Conservation (phyloP, 257 asterid species). For the Capsicum rhomboideum region DNA sequence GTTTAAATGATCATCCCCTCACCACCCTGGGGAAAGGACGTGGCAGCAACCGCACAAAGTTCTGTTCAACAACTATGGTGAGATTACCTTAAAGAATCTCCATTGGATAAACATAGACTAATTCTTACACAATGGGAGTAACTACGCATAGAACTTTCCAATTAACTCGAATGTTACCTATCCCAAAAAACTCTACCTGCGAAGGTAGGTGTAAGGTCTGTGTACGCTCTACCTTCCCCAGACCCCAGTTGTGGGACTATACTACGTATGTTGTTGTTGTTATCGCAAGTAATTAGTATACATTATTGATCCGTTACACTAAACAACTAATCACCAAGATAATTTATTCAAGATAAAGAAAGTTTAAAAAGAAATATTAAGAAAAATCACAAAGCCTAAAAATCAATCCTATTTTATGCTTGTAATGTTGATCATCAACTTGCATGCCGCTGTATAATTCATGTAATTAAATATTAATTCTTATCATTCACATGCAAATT, state of each 20-base stretch:
- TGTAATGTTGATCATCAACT: not conserved
- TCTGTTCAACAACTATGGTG: not conserved
- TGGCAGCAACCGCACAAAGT: not conserved
- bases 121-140: not conserved
- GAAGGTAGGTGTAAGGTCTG: too few relatives aligned
- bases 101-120: not conserved
- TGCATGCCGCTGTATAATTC: not conserved
- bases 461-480: not conserved
- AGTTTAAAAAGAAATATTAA: not conserved
- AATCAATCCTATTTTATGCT: not conserved
- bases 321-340: not conserved
- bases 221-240: too few relatives aligned
- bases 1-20: not conserved
- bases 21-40: not conserved
- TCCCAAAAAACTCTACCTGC: not conserved
- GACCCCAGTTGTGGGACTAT: too few relatives aligned
- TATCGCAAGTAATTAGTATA: not conserved
- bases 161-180: not conserved
- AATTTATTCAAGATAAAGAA: not conserved
- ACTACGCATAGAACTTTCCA: not conserved
- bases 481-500: not conserved
- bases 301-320: not conserved
- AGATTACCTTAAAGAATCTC: not conserved
- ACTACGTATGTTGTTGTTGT: too few relatives aligned
- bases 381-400: not conserved